These are phyloP conservation scores for Exophiala oligosperma DNA, from an alignment of 2,329 filamentous ascomycete species.

Conservation along the genomic window DNA sequence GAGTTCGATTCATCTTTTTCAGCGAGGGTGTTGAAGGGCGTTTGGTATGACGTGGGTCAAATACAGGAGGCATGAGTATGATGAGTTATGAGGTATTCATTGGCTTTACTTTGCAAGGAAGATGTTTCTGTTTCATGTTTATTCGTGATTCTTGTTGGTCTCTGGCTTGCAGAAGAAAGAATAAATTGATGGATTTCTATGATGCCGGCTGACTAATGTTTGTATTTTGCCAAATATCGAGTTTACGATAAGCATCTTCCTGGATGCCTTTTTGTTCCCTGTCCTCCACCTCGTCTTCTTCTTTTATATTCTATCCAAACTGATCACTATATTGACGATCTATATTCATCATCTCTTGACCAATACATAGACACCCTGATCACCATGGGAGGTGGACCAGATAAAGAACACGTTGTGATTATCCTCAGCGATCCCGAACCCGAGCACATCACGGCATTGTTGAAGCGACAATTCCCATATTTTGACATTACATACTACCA, in stretches of 20 bases:
- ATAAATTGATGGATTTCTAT: too few relatives aligned
- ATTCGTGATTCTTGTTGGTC: not conserved
- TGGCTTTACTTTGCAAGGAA: not conserved
- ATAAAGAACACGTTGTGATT: slow-evolving; percentile 44
- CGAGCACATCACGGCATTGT: slow-evolving; percentile 37
- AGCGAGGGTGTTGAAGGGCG: slow-evolving; percentile 3
- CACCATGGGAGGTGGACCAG: slow-evolving; percentile 48
- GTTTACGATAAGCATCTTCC: too few relatives aligned
- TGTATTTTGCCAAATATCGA: too few relatives aligned
- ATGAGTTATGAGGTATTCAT: not conserved
- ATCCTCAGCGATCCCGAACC: slow-evolving; percentile 45
- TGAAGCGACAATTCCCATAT: slow-evolving; percentile 45
- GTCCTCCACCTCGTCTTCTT: too few relatives aligned
- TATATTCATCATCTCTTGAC: not conserved
- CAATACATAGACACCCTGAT: not conserved
- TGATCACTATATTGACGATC: not conserved
- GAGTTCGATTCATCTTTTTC: not conserved
- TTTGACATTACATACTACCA: slow-evolving; percentile 46
- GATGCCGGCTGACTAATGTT: too few relatives aligned
- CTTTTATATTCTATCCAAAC: too few relatives aligned
- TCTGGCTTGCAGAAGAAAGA: too few relatives aligned
- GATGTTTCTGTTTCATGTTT: not conserved
- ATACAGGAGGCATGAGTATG: not conserved
- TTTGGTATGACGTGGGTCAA: not conserved
- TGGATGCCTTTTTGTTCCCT: too few relatives aligned